A percentile compares a stretch with the other conserved stretches of the same genome.
Conservation (phyloP, 768 basidiomycete species). For the Boletus subparvulus region DNA sequence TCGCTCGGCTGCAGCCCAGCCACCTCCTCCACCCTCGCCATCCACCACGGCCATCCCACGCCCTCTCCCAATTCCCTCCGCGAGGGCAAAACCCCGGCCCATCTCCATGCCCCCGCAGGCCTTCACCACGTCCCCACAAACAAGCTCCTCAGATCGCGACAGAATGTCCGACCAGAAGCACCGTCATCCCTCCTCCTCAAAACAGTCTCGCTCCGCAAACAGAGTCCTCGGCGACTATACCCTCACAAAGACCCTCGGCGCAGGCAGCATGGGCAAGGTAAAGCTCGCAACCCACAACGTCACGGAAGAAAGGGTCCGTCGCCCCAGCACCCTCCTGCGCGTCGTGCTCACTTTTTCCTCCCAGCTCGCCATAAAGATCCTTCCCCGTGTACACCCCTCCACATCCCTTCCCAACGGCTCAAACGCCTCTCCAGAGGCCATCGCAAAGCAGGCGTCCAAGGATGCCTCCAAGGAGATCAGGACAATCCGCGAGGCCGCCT, state of each 20-base stretch:
- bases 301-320: conserved; percentile 87
- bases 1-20: conserved; percentile 26
- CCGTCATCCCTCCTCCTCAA: conserved; percentile 32
- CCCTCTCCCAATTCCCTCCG: conserved; percentile 28
- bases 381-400: conserved; percentile 78
- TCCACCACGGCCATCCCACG: conserved; percentile 31
- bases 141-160: conserved; percentile 34
- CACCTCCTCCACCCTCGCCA: conserved; percentile 22
- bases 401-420: conserved; percentile 49
- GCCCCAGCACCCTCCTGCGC: neutral
- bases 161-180: conserved; percentile 30
- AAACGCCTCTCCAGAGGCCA: conserved; percentile 50
- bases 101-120: conserved; percentile 75
- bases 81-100: conserved; percentile 42
- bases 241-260: conserved; percentile 94
- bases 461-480: conserved; percentile 97
- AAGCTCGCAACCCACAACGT: conserved; percentile 89
- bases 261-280: conserved; percentile 99
- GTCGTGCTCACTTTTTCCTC: conserved; percentile 8
- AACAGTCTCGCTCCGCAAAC: conserved; percentile 37
- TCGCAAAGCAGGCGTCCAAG: conserved; percentile 78
- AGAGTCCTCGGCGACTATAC: conserved; percentile 91
- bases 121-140: conserved; percentile 35
- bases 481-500: conserved; percentile 91
- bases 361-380: conserved; percentile 98